Evolutionary conservation across 2,329 filamentous ascomycete species (phyloP), one percentile per base, ranked within the genome.

Genomic region (Aspergillus sp.): DNA sequence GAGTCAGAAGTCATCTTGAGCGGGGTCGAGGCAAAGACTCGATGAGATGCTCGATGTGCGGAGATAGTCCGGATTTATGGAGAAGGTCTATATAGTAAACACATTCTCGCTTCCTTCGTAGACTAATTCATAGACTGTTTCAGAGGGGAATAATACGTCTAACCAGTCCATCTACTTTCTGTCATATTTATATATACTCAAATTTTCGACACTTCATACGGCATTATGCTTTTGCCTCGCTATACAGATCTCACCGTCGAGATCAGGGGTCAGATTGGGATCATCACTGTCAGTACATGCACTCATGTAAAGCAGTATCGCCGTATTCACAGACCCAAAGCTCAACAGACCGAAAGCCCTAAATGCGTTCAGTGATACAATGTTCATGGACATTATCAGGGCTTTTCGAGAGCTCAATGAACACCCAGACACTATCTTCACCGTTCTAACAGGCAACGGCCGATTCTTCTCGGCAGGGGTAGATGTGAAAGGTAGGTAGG

Each of bases 401-500:
- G 51, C 38, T 5, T 43, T 53, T 11, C 47, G 51, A n/a, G 51
- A 53, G 38, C 36, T 53, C 2, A 45, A 53, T 8, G 19, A 44
- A 36, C 11, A 50, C 9, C 47, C 47, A 14, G 19, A 24, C 1
- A 53, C 51, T 1, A 17, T 53, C 6, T 53, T 53, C 17, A 53
- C 51, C 2, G 44, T 53, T 7, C 47, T 53, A 1, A 53, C 51
- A 14, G 47, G 51, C 26, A 48, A 53, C 42, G 51, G 51, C 2
- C 47, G 51, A 7, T 53, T 53, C 32, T 53, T 53, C 22, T 53
- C 51, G 0, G 42, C 51, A n/a, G 47, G 51, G 2, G 51, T 48
- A 8, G 51, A 53, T 40, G 45, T 53, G 16, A 32, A 40, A 32
- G 43, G 51, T 53, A 32, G 43, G 51, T 53, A n/a, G n/a, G 7